phyloP scores from a whole-genome alignment of 108 stramenopile genomes.

The Cyclotella sp. region DNA sequence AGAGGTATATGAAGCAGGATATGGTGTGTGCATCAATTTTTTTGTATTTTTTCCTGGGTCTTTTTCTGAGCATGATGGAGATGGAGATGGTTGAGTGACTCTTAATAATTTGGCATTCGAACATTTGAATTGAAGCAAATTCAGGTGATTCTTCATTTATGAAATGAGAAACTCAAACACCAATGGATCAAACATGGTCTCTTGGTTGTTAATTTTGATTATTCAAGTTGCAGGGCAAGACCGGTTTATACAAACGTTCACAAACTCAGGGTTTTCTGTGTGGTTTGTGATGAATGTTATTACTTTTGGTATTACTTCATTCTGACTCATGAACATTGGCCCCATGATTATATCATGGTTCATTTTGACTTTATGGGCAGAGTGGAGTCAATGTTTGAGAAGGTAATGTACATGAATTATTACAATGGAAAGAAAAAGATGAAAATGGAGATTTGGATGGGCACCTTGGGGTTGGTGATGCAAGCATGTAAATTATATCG shows the following conservation, averaged over 20 bases:
- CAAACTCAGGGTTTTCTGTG: slow-evolving; percentile 16
- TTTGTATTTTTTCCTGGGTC: slow-evolving; percentile 54
- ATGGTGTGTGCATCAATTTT: slow-evolving; percentile 67
- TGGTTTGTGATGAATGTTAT: slow-evolving; percentile 14
- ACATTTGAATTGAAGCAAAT: slow-evolving; percentile 16
- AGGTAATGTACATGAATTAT: too few species aligned
- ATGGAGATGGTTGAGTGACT: slow-evolving; percentile 68
- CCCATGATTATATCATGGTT: too few species aligned
- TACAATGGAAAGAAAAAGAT: too few species aligned
- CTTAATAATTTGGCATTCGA: slow-evolving; percentile 20
- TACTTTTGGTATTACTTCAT: slow-evolving; percentile 26
- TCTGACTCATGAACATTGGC: slow-evolving; percentile 4
- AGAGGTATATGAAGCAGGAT: slow-evolving; percentile 83
- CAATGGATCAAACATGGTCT: slow-evolving; percentile 16
- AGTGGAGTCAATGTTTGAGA: too few species aligned
- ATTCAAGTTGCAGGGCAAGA: slow-evolving; percentile 25
- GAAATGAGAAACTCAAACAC: slow-evolving; percentile 35
- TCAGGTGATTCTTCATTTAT: slow-evolving; percentile 24
- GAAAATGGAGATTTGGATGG: too few species aligned
- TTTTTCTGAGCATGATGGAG: slow-evolving; percentile 77
- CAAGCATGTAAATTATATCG: too few species aligned
- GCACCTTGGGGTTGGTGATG: too few species aligned
- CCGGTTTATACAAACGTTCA: slow-evolving; percentile 15
- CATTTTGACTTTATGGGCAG: too few species aligned
- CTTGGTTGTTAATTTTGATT: slow-evolving; percentile 17